phyloP scores from a whole-genome alignment of 202 grass and related monocot species.

The Tripidium arundinaceum region DNA sequence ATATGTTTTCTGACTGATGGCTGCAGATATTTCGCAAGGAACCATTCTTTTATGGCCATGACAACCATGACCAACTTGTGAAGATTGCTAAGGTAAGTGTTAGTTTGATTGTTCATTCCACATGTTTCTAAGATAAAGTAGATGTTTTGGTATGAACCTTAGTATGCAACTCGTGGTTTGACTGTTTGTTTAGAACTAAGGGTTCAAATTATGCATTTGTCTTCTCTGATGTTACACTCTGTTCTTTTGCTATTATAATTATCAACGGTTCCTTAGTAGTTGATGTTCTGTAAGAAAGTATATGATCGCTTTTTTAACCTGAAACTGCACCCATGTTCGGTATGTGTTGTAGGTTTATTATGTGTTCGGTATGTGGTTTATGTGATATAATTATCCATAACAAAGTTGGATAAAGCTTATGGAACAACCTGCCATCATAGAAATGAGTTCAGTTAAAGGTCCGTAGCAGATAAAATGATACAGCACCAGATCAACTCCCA shows the following conservation, averaged over 20 bases:
- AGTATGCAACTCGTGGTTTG: neutral
- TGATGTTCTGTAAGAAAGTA: neutral
- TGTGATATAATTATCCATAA: neutral
- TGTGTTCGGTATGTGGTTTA: neutral
- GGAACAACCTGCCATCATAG: neutral
- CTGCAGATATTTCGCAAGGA: slow-evolving; percentile 82
- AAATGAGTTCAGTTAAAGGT: neutral
- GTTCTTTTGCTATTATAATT: neutral
- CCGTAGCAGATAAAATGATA: no score
- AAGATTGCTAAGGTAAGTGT: slow-evolving; percentile 67
- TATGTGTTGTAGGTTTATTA: neutral
- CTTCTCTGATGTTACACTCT: neutral
- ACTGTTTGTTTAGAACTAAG: neutral
- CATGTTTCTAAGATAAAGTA: neutral
- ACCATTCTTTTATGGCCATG: slow-evolving; percentile 82
- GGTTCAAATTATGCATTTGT: neutral
- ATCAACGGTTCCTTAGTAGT: neutral
- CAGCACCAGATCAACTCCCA: no score
- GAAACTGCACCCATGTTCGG: neutral
- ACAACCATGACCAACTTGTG: slow-evolving; percentile 80
- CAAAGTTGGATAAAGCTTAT: neutral
- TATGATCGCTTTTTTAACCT: neutral
- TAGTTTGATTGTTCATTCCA: neutral
- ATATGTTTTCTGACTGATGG: slow-evolving; percentile 28
- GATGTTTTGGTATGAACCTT: neutral